phyloP scores from a whole-genome alignment of 1,139 yeast species.

The Pneumocystis sp. region DNA sequence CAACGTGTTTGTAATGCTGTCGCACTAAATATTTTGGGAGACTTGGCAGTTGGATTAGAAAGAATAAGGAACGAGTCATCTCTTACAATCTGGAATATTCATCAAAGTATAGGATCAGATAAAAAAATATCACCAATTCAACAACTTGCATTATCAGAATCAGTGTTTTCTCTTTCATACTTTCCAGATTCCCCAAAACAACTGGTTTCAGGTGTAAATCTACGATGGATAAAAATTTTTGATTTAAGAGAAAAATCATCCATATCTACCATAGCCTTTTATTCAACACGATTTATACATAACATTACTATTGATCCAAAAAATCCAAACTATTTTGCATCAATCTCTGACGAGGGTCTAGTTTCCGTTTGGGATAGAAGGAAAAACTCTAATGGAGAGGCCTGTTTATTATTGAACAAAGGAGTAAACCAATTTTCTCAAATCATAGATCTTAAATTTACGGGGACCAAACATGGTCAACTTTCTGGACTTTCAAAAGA shows the following conservation, averaged over 20 bases:
- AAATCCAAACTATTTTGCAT: conserved; percentile 48
- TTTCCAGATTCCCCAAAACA: conserved; percentile 1
- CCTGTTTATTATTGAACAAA: conserved; percentile 50
- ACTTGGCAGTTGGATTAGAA: conserved; percentile 69
- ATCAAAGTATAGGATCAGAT: background rate
- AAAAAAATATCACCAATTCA: conserved; percentile 26
- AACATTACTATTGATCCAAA: conserved; percentile 60
- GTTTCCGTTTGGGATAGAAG: conserved; percentile 81
- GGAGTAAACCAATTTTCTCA: conserved; percentile 46
- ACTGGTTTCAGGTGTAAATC: background rate
- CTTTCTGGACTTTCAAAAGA: conserved; percentile 38
- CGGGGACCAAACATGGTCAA: conserved; percentile 59
- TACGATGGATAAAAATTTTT: conserved; percentile 9
- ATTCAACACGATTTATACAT: conserved; percentile 34
- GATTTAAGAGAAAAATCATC: background rate
- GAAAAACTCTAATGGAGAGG: conserved; percentile 34
- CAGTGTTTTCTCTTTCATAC: conserved; percentile 7
- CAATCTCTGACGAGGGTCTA: conserved; percentile 72
- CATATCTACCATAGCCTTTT: conserved; percentile 48
- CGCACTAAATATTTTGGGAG: conserved; percentile 42
- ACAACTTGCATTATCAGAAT: conserved; percentile 8
- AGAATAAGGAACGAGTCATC: conserved; percentile 67
- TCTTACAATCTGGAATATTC: conserved; percentile 63
- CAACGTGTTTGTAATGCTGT: conserved; percentile 62
- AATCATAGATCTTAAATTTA: conserved; percentile 53